phyloP scores from a whole-genome alignment of 78 protist genomes.

The Diacronema lutheri region DNA sequence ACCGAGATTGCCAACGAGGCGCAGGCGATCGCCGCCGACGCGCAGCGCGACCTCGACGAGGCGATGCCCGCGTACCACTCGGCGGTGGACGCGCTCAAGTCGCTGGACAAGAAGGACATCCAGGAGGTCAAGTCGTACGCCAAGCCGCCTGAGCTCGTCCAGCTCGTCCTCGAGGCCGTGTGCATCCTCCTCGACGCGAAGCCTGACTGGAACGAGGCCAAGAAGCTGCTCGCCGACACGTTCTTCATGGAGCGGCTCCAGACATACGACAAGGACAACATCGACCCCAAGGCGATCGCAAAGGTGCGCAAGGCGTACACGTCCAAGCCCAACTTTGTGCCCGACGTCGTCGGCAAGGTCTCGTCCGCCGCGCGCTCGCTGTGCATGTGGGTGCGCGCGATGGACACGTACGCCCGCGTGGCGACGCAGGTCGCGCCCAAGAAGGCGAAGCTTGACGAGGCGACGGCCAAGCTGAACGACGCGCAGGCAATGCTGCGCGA shows the following conservation, averaged over 20 bases:
- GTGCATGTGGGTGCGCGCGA: slow-evolving; percentile 73
- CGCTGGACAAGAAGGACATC: slow-evolving; percentile 52
- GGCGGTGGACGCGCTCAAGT: slow-evolving; percentile 65
- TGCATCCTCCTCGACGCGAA: slow-evolving; percentile 53
- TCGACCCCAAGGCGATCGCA: slow-evolving; percentile 33
- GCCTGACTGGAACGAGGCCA: slow-evolving; percentile 63
- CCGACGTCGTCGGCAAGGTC: slow-evolving; percentile 49
- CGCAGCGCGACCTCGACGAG: slow-evolving; percentile 60
- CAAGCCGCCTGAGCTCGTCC: slow-evolving; percentile 78
- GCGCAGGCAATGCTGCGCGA: slow-evolving; percentile 27
- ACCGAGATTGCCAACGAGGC: slow-evolving; percentile 34
- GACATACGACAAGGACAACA: slow-evolving; percentile 66
- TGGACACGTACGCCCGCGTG: slow-evolving; percentile 49
- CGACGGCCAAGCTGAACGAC: slow-evolving; percentile 40
- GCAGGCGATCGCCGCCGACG: slow-evolving; percentile 35
- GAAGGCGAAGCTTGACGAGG: slow-evolving; percentile 27
- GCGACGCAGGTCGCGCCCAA: slow-evolving; percentile 66
- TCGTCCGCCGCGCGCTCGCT: slow-evolving; percentile 46
- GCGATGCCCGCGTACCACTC: slow-evolving; percentile 71
- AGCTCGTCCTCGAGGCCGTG: slow-evolving; percentile 71
- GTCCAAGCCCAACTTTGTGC: slow-evolving; percentile 43
- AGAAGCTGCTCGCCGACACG: slow-evolving; percentile 46
- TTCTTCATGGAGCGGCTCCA: slow-evolving; percentile 45
- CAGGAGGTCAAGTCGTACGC: slow-evolving; percentile 58
- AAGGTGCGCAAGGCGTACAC: slow-evolving; percentile 12